Evolutionary conservation across 495 filamentous ascomycete species (phyloP).

Genomic region (Haplographium delicatum): DNA sequence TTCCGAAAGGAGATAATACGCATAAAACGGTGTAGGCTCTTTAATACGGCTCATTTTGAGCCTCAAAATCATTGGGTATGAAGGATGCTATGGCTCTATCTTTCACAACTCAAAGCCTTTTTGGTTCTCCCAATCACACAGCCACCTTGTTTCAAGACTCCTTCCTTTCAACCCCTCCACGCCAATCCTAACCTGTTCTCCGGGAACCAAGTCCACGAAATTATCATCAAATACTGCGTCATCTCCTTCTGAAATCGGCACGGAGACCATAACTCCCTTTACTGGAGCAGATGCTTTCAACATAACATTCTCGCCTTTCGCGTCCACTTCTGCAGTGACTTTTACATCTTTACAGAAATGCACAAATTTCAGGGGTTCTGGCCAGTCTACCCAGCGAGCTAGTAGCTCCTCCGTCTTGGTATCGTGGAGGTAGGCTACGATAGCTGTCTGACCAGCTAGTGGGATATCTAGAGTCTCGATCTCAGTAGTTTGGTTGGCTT

Average conservation of each 20-base stretch:
- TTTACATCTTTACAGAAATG: conserved; percentile 45
- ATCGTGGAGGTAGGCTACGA: conserved; percentile 45
- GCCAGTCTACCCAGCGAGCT: conserved; percentile 66
- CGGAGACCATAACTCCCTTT: conserved; percentile 41
- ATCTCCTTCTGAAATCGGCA: conserved; percentile 25
- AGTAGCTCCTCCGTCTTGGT: conserved; percentile 37
- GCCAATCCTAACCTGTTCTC: conserved; percentile 30
- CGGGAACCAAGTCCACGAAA: conserved; percentile 41
- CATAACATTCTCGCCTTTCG: conserved; percentile 13
- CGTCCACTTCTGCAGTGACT: conserved; percentile 21
- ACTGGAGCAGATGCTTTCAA: conserved; percentile 37
- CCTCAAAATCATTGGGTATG: background rate
- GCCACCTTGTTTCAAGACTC: conserved; percentile 12
- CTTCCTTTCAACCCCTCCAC: conserved; percentile 23
- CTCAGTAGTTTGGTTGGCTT: conserved; percentile 63
- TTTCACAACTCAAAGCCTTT: conserved; percentile 15
- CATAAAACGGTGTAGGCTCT: too few relatives aligned
- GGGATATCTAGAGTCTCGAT: conserved; percentile 38
- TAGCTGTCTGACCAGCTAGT: conserved; percentile 37
- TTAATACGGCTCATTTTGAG: background rate
- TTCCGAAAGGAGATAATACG: background rate
- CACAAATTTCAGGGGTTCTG: conserved; percentile 77
- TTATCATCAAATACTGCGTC: conserved; percentile 41
- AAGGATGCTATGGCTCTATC: background rate
- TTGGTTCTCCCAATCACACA: conserved; percentile 23